phyloP scores from a whole-genome alignment of 345 rosid genomes.

The Carallia pectinifolia region DNA sequence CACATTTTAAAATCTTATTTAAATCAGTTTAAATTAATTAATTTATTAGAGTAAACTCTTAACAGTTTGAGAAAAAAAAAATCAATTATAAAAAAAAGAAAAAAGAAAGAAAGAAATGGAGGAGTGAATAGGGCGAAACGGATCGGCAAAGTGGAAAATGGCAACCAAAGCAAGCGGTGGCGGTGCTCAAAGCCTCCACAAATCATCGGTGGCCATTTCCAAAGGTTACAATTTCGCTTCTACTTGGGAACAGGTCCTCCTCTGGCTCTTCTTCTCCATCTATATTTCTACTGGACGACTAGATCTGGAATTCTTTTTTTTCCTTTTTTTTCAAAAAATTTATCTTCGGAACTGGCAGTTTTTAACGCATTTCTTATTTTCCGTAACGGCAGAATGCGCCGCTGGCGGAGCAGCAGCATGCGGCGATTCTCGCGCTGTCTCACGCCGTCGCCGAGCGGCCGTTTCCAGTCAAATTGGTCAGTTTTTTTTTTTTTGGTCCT shows the following conservation, averaged over 20 bases:
- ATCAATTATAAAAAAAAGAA: too few species aligned
- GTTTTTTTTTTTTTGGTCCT: neutral
- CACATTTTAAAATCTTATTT: too few species aligned
- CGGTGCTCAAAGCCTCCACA: conserved; percentile 48
- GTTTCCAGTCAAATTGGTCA: conserved; percentile 67
- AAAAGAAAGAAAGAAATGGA: too few species aligned
- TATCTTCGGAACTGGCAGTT: neutral
- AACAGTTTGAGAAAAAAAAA: too few species aligned
- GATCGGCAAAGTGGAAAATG: conserved; percentile 24
- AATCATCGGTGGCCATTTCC: conserved; percentile 77
- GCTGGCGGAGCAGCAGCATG: conserved; percentile 78
- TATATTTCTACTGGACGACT: neutral
- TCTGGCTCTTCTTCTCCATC: neutral
- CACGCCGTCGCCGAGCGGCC: conserved; percentile 82
- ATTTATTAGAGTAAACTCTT: too few species aligned
- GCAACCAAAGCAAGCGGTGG: conserved; percentile 39
- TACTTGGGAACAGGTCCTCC: conserved; percentile 87
- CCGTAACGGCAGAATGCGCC: conserved; percentile 58
- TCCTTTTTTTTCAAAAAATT: too few species aligned
- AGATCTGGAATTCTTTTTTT: neutral
- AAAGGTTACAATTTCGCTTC: conserved; percentile 94
- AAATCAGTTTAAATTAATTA: too few species aligned
- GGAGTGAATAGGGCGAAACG: too few species aligned
- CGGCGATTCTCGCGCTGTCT: conserved; percentile 60
- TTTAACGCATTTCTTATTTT: neutral